phyloP scores from a whole-genome alignment of 1,284 basidiomycete species.

The Wallemia ichthyophaga region DNA sequence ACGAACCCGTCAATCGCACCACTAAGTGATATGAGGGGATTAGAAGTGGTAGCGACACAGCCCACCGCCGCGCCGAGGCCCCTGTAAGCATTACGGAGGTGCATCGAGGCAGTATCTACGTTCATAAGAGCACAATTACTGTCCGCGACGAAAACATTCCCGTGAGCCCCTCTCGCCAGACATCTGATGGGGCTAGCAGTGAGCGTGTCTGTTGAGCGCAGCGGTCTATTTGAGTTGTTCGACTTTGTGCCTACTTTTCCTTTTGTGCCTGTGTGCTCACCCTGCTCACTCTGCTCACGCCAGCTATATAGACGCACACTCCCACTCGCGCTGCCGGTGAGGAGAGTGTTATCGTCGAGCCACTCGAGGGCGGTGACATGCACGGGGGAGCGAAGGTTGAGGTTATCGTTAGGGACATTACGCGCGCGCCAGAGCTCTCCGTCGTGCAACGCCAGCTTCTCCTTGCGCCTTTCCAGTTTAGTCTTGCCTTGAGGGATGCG shows the following conservation, averaged over 20 bases:
- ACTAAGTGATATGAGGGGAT: neutral
- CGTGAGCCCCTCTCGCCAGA: neutral
- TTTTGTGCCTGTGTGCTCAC: no score
- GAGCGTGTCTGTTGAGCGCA: no score
- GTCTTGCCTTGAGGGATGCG: constrained; percentile 7
- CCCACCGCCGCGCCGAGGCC: neutral
- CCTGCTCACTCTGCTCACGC: no score
- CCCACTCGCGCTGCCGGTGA: constrained; percentile 45
- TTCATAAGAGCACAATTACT: neutral
- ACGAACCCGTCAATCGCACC: neutral
- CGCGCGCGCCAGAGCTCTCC: constrained; percentile 50
- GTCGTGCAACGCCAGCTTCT: constrained; percentile 35
- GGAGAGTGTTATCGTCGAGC: constrained; percentile 20
- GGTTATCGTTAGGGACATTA: constrained; percentile 43
- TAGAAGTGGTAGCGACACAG: neutral
- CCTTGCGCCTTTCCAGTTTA: constrained; percentile 19
- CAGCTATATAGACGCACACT: constrained; percentile 49
- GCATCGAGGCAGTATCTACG: neutral
- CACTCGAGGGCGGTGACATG: constrained; percentile 38
- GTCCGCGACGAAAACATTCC: neutral
- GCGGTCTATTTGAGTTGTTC: no score
- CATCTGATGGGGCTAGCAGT: neutral
- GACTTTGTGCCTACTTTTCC: no score
- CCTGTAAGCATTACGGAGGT: neutral
- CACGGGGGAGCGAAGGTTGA: constrained; percentile 50